phyloP scores from a whole-genome alignment of 345 rosid genomes.

The Dipteronia sinensis region DNA sequence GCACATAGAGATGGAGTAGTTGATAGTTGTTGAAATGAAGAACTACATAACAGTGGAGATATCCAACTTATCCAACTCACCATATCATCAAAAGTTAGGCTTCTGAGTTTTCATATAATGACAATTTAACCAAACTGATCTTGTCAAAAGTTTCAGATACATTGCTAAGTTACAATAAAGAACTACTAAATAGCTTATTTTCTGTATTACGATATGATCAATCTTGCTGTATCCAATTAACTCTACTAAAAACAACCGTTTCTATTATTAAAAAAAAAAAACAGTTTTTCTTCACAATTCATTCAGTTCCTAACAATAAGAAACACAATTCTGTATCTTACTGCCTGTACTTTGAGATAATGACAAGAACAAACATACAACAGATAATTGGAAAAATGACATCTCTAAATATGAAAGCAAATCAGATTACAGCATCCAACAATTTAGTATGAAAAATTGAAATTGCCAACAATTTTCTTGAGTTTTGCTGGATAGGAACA shows the following conservation, averaged over 20 bases:
- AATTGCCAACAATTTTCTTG: neutral
- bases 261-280: neutral
- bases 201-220: neutral
- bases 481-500: neutral
- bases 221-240: neutral
- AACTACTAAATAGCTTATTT: neutral
- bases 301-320: neutral
- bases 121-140: neutral
- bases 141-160: neutral
- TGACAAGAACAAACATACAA: neutral
- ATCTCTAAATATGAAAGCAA: neutral
- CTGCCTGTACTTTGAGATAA: neutral
- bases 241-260: too few species aligned
- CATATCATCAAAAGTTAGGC: neutral
- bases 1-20: neutral
- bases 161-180: neutral
- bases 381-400: neutral
- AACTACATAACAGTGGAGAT: neutral
- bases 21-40: neutral
- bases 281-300: neutral
- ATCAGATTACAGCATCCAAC: neutral
- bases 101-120: neutral
- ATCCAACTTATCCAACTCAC: neutral
- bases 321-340: neutral
- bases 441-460: neutral